Evolutionary conservation across 305 asterid species (phyloP).

Genomic region (Fraxinus ornus): DNA sequence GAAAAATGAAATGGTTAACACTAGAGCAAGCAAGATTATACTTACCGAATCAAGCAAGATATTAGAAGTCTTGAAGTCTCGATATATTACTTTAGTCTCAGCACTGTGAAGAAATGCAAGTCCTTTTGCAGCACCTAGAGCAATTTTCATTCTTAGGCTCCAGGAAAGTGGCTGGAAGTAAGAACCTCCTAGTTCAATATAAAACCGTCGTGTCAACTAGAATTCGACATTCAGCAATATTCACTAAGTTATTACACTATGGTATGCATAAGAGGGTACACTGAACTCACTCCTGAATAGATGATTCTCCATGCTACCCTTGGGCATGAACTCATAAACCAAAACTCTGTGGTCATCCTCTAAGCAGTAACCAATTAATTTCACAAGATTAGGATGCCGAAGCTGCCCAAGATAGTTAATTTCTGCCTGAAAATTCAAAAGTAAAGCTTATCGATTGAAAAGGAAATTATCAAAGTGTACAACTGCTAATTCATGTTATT

Average conservation of each 20-base stretch:
- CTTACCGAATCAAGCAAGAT: conserved; percentile 80
- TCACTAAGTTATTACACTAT: neutral
- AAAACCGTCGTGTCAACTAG: conserved; percentile 12
- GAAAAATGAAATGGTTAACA: neutral
- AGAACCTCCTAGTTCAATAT: conserved; percentile 59
- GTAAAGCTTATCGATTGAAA: conserved; percentile 11
- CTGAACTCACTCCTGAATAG: conserved; percentile 76
- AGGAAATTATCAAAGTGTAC: neutral
- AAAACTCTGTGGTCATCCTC: conserved; percentile 90
- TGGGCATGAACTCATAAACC: conserved; percentile 90
- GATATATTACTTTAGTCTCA: conserved; percentile 73
- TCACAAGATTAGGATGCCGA: conserved; percentile 82
- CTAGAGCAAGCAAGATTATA: neutral
- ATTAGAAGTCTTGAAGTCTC: conserved; percentile 93
- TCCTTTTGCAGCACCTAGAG: conserved; percentile 90
- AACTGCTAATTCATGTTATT: neutral
- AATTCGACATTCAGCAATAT: neutral
- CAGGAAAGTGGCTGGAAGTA: conserved; percentile 79
- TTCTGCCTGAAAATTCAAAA: conserved; percentile 61
- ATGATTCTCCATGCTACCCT: conserved; percentile 99
- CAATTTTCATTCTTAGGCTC: conserved; percentile 78
- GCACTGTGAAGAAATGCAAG: conserved; percentile 93
- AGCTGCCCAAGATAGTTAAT: conserved; percentile 87
- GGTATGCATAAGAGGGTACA: neutral
- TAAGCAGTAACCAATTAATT: conserved; percentile 79